These are phyloP conservation scores for Didymella segeticola DNA, from an alignment of 2,329 filamentous ascomycete genomes.

Conservation along the genomic window DNA sequence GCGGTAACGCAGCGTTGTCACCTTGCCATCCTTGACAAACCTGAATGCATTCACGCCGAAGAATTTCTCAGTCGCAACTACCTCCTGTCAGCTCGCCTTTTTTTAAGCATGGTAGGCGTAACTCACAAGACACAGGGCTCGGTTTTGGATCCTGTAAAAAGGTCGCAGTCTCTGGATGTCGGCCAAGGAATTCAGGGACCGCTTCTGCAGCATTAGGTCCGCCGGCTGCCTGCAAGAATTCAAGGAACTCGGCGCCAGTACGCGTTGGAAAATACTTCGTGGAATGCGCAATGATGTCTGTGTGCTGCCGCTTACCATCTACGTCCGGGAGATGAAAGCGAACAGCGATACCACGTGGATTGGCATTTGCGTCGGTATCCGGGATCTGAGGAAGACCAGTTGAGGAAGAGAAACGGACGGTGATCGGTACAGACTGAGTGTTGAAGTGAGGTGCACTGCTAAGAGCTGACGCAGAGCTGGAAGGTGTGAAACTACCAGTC, in stretches of 20 bases:
- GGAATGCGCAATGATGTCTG: conserved; percentile 63
- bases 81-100: not conserved
- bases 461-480: conserved; percentile 52
- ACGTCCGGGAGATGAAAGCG: conserved; percentile 58
- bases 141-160: conserved; percentile 61
- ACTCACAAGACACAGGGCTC: conserved; percentile 52
- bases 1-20: conserved; percentile 58
- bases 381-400: conserved; percentile 60
- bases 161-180: conserved; percentile 55
- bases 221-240: conserved; percentile 53
- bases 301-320: conserved; percentile 55
- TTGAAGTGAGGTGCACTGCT: conserved; percentile 59
- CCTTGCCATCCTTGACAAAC: conserved; percentile 52
- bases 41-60: conserved; percentile 60
- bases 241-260: conserved; percentile 61
- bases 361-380: conserved; percentile 56
- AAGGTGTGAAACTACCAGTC: conserved; percentile 61
- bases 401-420: conserved; percentile 60
- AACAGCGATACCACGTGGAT: conserved; percentile 55
- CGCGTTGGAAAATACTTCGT: conserved; percentile 60
- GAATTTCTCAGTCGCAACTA: conserved; percentile 56
- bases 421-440: conserved; percentile 53
- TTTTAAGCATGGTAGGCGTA: not conserved
- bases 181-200: conserved; percentile 53
- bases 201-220: conserved; percentile 38